These are phyloP conservation scores for Phytopythium kandeliae DNA, from an alignment of 352 stramenopile genomes.

Conservation along the genomic window DNA sequence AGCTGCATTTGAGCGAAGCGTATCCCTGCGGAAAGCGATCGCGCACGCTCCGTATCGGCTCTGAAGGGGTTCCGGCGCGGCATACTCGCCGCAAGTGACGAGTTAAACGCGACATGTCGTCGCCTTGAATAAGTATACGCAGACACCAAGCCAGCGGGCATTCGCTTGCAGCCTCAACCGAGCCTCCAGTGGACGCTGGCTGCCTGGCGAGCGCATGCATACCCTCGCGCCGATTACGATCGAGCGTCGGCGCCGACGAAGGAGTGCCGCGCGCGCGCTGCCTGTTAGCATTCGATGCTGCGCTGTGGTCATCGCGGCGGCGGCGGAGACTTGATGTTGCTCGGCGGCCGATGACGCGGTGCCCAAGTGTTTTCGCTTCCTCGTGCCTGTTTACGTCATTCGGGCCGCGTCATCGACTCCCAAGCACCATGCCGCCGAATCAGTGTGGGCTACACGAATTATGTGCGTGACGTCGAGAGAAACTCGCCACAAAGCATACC, in stretches of 20 bases:
- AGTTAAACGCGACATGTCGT: conserved; percentile 3
- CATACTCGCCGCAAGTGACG: background rate
- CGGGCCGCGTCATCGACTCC: conserved; percentile 1
- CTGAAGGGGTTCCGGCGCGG: background rate
- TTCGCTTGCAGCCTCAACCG: too few relatives aligned
- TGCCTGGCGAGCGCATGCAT: too few relatives aligned
- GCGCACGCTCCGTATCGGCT: background rate
- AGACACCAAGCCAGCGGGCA: too few relatives aligned
- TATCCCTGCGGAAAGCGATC: conserved; percentile 11
- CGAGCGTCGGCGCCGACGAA: too few relatives aligned
- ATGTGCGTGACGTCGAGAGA: too few relatives aligned
- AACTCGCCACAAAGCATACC: too few relatives aligned
- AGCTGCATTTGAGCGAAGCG: too few relatives aligned
- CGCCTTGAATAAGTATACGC: too few relatives aligned
- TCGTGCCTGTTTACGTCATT: conserved; percentile 20
- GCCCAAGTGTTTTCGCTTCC: conserved; percentile 18
- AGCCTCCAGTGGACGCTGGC: too few relatives aligned
- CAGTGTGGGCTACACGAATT: background rate
- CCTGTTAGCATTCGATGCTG: too few relatives aligned
- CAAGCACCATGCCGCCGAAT: background rate
- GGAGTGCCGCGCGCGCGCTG: too few relatives aligned
- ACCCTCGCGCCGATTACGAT: too few relatives aligned
- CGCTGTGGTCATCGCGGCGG: background rate
- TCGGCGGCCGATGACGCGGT: background rate
- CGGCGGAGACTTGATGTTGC: conserved; percentile 1